Base-by-base conservation (phyloP, 192 early-diverging fungal species). In the Umbelopsis sp. region DNA sequence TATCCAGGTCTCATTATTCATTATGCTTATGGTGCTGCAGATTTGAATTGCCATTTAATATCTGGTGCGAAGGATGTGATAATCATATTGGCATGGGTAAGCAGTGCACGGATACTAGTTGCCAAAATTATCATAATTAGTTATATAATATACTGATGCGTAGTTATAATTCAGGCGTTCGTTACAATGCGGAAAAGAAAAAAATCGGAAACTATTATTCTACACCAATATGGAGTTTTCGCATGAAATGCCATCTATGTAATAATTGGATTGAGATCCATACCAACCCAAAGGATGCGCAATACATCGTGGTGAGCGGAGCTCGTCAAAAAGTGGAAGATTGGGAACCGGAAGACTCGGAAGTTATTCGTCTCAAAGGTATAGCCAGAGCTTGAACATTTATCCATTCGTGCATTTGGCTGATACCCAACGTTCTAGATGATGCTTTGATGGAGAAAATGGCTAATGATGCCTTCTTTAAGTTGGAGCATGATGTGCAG, bases 141-240 rank as follows among this genome's bases (percentile, higher is more conserved):
- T 46, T 15, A n/a, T n/a, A n/a, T n/a, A n/a, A n/a, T n/a, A n/a
- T 35, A 13, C 3, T 64, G 3, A 53, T 53, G 22, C 52, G 4
- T 18, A 21, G 15, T 69, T 22, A 10, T 8, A n/a, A 68, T 20
- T 4, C 49, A 88, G 92, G 96, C n/a, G 89, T 94, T 20, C 86
- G 96, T 45, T 97, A 93, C 73, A 98, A 98, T 84, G 95, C 96
- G 4, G 93, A 98, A 74, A 98, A 98, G 82, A 95, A 94, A 75
- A 92, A 93, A 70, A 81, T 94, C 30, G 95, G 94, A 13, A 94
- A 86, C 33, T 98, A 97, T 74, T 90, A 89, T 74, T 86, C 88
- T 21, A 96, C 94, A 15, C 87, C 95, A 2, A 96, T 97, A 35
- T 91, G 82, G 77, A 88, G 87, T 51, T 97, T 98, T 79, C 86